These are phyloP conservation scores for Puccinia hordei DNA, from an alignment of 1,284 basidiomycete species.

Conservation along the genomic window DNA sequence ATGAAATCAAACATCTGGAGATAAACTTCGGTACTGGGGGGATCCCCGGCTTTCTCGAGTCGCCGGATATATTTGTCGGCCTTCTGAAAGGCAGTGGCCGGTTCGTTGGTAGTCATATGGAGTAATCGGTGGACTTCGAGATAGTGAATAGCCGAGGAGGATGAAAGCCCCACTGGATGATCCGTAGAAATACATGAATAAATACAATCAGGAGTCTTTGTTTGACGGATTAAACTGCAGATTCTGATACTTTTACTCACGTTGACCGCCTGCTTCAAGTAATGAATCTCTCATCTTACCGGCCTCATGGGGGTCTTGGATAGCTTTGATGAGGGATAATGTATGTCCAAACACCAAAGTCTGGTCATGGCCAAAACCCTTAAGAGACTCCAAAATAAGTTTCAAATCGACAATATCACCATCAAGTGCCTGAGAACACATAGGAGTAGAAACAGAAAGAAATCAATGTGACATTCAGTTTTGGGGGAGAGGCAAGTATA, in stretches of 20 bases:
- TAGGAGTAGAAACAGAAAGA: neutral
- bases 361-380: slow-evolving; percentile 25
- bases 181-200: neutral
- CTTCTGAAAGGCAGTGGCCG: slow-evolving; percentile 20
- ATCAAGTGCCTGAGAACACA: slow-evolving; percentile 10
- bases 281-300: slow-evolving; percentile 9
- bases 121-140: slow-evolving; percentile 37
- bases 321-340: neutral
- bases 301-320: neutral
- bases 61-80: slow-evolving; percentile 36
- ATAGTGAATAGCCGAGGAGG: slow-evolving; percentile 30
- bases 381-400: neutral
- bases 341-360: slow-evolving; percentile 26
- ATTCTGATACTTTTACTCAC: slow-evolving; percentile 3
- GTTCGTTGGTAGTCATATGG: slow-evolving; percentile 6
- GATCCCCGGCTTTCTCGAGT: slow-evolving; percentile 40
- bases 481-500: neutral
- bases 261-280: slow-evolving; percentile 19
- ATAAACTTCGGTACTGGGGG: slow-evolving; percentile 38
- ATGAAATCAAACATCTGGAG: slow-evolving; percentile 51
- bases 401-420: slow-evolving; percentile 19
- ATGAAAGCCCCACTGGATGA: slow-evolving; percentile 24
- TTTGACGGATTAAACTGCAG: neutral
- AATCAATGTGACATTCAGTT: neutral
- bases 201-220: neutral